phyloP scores from a whole-genome alignment of 345 rosid genomes.

The Pugionium dolabratum region DNA sequence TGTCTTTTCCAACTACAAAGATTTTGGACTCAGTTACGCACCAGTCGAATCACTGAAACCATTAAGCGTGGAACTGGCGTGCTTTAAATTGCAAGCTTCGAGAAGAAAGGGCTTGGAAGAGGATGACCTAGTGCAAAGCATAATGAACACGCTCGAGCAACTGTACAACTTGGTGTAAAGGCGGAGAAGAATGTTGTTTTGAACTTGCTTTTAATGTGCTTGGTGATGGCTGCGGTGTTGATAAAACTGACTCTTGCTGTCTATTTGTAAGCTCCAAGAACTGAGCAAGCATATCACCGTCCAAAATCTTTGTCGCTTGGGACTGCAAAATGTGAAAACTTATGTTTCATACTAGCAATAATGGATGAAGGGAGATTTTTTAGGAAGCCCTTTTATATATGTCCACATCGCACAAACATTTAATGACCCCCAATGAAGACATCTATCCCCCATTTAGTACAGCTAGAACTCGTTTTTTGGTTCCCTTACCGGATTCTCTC shows the following conservation, averaged over 20 bases:
- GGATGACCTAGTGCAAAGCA: conserved; percentile 58
- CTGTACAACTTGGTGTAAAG: conserved; percentile 77
- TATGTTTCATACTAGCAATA: conserved; percentile 25
- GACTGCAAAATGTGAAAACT: conserved; percentile 51
- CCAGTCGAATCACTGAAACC: conserved; percentile 22
- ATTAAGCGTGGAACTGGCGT: conserved; percentile 9
- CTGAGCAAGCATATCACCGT: conserved; percentile 92
- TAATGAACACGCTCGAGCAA: conserved; percentile 90
- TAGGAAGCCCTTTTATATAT: no score
- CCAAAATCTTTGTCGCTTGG: conserved; percentile 72
- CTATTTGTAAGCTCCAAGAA: conserved; percentile 91
- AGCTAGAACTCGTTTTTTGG: conserved; percentile 1
- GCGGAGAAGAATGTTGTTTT: conserved; percentile 44
- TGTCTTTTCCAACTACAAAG: conserved; percentile 20
- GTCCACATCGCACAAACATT: no score
- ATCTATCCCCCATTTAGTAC: conserved; percentile 12
- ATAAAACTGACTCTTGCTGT: conserved; percentile 80
- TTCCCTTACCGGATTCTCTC: conserved; percentile 76
- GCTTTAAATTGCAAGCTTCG: conserved; percentile 16
- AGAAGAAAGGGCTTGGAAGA: conserved; percentile 18
- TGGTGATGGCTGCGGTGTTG: conserved; percentile 48
- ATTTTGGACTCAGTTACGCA: conserved; percentile 20
- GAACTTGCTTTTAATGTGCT: conserved; percentile 54
- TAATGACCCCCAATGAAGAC: no score
- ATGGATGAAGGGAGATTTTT: no score